A percentile compares a stretch with the other conserved stretches of the same genome.
phyloP scores from a whole-genome alignment of 179 eudicot species.

The Spinacia oleracea region DNA sequence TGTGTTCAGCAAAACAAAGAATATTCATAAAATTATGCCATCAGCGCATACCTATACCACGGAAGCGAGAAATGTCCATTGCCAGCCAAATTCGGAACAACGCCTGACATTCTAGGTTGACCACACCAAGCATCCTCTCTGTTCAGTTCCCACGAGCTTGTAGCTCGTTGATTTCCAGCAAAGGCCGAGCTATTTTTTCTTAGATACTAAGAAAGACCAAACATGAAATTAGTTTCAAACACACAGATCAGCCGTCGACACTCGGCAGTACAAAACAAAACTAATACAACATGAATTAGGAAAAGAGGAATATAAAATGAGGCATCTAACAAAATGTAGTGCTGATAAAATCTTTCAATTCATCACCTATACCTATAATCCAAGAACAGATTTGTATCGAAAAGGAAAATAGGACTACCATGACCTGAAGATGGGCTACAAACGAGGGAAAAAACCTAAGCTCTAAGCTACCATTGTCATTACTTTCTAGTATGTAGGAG shows the following conservation, averaged over 20 bases:
- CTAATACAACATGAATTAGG: not conserved
- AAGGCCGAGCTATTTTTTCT: constrained; percentile 27
- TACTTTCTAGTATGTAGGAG: not conserved
- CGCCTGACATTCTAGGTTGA: constrained; percentile 30
- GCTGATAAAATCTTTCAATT: not conserved
- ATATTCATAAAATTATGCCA: not conserved
- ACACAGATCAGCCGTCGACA: not conserved
- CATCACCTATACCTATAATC: not conserved
- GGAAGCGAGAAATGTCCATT: constrained; percentile 53
- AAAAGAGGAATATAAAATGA: not conserved
- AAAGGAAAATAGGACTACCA: not conserved
- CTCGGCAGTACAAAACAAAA: not conserved
- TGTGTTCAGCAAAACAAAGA: not conserved
- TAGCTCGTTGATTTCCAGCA: constrained; percentile 26
- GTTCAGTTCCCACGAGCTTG: constrained; percentile 28
- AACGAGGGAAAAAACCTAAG: not conserved
- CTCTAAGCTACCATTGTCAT: not conserved
- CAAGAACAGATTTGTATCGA: not conserved
- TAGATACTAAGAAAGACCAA: constrained; percentile 34
- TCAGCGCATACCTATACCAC: constrained; percentile 39
- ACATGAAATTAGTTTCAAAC: constrained; percentile 13
- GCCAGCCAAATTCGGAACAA: constrained; percentile 30
- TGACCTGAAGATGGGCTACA: not conserved
- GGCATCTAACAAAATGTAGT: not conserved
- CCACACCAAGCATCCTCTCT: constrained; percentile 32